Evolutionary conservation across 1,139 yeast genomes (phyloP).

Genomic region (Scheffersomyces lignicola): DNA sequence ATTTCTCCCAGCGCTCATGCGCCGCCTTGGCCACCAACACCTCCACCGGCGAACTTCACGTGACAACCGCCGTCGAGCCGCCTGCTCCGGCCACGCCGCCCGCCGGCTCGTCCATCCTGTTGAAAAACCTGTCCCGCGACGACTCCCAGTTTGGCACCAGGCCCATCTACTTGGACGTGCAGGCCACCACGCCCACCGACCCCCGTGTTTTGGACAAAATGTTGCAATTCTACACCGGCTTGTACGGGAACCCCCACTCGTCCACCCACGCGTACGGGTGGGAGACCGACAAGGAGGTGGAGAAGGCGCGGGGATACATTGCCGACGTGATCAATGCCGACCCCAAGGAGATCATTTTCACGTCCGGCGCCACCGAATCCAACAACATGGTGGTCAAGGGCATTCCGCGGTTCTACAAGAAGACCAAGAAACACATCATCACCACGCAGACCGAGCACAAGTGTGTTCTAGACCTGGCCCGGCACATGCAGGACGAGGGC

Average conservation of each 20-base stretch:
- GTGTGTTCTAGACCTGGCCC: conserved; percentile 94
- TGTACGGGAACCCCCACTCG: conserved; percentile 97
- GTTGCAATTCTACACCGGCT: conserved; percentile 89
- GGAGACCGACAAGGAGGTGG: conserved; percentile 96
- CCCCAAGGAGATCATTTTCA: conserved; percentile 93
- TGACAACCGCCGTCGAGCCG: conserved; percentile 16
- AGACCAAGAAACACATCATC: conserved; percentile 88
- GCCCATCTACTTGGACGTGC: conserved; percentile 93
- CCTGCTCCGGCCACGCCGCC: conserved; percentile 34
- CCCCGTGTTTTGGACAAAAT: conserved; percentile 94
- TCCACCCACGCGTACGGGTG: conserved; percentile 98
- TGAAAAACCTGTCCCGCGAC: conserved; percentile 48
- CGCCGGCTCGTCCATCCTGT: conserved; percentile 42
- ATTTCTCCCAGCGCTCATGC: not conserved
- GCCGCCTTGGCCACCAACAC: conserved; percentile 16
- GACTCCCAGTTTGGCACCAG: conserved; percentile 60
- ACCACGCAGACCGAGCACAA: conserved; percentile 98
- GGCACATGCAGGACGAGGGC: conserved; percentile 95
- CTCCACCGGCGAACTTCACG: conserved; percentile 19
- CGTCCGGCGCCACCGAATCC: conserved; percentile 97
- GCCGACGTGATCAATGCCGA: conserved; percentile 89
- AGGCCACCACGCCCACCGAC: conserved; percentile 97
- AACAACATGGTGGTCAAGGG: conserved; percentile 95
- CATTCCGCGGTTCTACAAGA: conserved; percentile 87
- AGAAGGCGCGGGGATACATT: conserved; percentile 75